These are phyloP conservation scores for Vanrija sp. DNA, from an alignment of 1,284 basidiomycete species.

Conservation along the genomic window DNA sequence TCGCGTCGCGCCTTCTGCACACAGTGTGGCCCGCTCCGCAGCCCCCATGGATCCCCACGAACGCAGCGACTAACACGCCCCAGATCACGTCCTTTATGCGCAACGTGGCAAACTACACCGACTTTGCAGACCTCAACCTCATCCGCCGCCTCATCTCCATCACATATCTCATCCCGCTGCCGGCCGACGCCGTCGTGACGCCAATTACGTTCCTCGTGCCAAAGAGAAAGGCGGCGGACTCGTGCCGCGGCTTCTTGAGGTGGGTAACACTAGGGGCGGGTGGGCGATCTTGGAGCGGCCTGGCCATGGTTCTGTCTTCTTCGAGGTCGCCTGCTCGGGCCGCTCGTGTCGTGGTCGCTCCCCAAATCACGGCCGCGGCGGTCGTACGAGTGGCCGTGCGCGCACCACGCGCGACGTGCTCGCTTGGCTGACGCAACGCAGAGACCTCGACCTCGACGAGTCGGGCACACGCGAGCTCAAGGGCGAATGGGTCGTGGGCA, in stretches of 20 bases:
- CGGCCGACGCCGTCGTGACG: slow-evolving; percentile 90
- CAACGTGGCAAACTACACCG: slow-evolving; percentile 74
- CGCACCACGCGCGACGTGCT: not conserved
- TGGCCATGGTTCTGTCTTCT: too few relatives aligned
- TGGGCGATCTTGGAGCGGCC: not conserved
- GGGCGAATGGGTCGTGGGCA: slow-evolving; percentile 95
- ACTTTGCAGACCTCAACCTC: slow-evolving; percentile 79
- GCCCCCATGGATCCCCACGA: not conserved
- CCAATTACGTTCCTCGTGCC: slow-evolving; percentile 88
- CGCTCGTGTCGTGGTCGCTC: too few relatives aligned
- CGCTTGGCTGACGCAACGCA: slow-evolving; percentile 8
- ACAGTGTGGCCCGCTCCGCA: too few relatives aligned
- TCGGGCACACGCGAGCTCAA: slow-evolving; percentile 74
- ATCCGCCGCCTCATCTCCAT: slow-evolving; percentile 78
- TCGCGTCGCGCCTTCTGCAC: not conserved
- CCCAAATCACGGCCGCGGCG: not conserved
- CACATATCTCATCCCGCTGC: slow-evolving; percentile 76
- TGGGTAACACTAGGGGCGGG: slow-evolving; percentile 2
- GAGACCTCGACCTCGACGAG: slow-evolving; percentile 70
- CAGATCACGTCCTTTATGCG: slow-evolving; percentile 61
- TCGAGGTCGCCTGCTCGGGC: not conserved
- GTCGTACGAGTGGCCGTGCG: too few relatives aligned
- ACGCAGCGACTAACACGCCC: not conserved
- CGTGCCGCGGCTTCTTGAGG: slow-evolving; percentile 36
- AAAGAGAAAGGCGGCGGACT: slow-evolving; percentile 68